Base-by-base conservation (phyloP, 202 grass and related monocot species). In the Dendrocalamus latiflorus region DNA sequence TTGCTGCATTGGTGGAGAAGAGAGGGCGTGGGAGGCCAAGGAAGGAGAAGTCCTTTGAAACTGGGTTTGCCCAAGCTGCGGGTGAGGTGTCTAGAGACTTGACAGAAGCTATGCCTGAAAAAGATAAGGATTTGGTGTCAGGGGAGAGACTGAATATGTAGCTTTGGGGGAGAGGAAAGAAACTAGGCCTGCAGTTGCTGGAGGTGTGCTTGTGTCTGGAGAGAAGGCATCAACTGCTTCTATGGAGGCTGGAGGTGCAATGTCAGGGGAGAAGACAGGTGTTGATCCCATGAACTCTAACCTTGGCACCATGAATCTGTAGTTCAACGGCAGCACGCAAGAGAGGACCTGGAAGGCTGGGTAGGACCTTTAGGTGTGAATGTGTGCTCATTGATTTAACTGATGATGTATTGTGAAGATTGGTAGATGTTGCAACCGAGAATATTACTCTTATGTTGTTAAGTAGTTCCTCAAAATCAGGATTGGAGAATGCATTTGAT, bases 11-110 rank as follows among this genome's bases (percentile, higher is more conserved):
- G 16, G 34, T 3, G 25, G 72, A 37, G 57, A 61, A 39, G 66
- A 45, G 79, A 78, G 65, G 79, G 34, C 47, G 55, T 54, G 80
- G 74, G 17, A 88, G 80, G 28, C 67, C 86, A 39, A 83, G 74
- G 62, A 83, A 83, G 81, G 28, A 5, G 17, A 68, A n/a, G 30
- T 62, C 62, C 57, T 51, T 20, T 60, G 78, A 75, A 76, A 30
- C 54, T 63, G 64, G 17, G 45, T 36, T 28, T 44, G 72, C 2
- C 10, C 54, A 45, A 87, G 30, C 59, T 74, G 59, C 68, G 36
- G 49, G 36, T 80, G 42, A 79, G 69, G 75, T 84, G 41, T 84
- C 68, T 39, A 42, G 13, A 50, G 34, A 75, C 26, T 34, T 68
- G 41, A 21, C 42, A 63, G 63, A 76, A 64, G 56, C n/a, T 37